A percentile compares a stretch with the other conserved stretches of the same genome.
Evolutionary conservation across 2,329 filamentous ascomycete species (phyloP).

Genomic region (Stylonectria norvegica): DNA sequence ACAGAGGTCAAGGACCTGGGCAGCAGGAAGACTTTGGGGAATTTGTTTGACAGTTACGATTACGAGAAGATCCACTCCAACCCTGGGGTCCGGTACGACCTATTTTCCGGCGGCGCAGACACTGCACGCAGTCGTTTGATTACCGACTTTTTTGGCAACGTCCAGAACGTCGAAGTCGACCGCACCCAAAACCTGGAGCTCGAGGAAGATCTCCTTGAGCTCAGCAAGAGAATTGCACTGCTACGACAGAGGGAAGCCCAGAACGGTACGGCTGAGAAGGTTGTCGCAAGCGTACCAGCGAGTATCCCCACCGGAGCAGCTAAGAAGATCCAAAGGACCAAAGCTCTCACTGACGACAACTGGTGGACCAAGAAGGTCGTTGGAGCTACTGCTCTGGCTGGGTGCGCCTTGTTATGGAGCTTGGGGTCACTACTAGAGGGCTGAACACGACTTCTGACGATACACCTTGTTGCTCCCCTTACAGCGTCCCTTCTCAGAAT

Average conservation of each 20-base stretch:
- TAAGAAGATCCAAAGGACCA: constrained; percentile 40
- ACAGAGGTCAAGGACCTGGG: constrained; percentile 80
- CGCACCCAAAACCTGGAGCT: constrained; percentile 54
- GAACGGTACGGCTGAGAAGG: constrained; percentile 34
- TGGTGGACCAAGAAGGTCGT: constrained; percentile 65
- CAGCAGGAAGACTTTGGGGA: constrained; percentile 85
- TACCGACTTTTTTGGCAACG: constrained; percentile 97
- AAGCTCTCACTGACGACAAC: constrained; percentile 61
- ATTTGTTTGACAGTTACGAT: constrained; percentile 95
- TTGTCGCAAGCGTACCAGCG: constrained; percentile 26
- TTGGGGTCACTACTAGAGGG: constrained; percentile 51
- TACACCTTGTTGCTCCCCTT: no score
- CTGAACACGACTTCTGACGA: constrained; percentile 10
- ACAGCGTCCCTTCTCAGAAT: no score
- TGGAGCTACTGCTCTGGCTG: constrained; percentile 60
- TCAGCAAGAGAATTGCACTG: constrained; percentile 64
- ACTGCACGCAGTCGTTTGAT: constrained; percentile 76
- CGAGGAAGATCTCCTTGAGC: constrained; percentile 72
- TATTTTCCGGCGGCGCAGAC: constrained; percentile 83
- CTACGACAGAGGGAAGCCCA: constrained; percentile 49
- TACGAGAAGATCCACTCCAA: constrained; percentile 91
- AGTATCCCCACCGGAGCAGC: constrained; percentile 27
- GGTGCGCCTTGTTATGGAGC: constrained; percentile 58
- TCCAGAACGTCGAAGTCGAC: constrained; percentile 93
- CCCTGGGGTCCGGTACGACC: constrained; percentile 87